A percentile compares a stretch with the other conserved stretches of the same genome.
Conservation (phyloP, 2,329 filamentous ascomycete species). For the Apiospora malaysiana region DNA sequence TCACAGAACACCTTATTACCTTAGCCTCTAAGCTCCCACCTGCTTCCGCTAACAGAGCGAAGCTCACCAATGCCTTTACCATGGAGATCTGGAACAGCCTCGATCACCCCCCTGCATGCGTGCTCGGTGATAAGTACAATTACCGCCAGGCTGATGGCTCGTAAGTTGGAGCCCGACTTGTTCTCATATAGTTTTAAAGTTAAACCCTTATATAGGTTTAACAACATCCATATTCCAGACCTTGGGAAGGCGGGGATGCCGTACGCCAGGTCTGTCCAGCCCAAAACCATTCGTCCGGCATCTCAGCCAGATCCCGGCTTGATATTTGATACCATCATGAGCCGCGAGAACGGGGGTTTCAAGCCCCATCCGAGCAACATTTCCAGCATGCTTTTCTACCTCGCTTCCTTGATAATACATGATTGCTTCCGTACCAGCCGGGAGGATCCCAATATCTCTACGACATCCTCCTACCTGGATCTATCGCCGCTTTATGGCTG, state of each 20-base stretch:
- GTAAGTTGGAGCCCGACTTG: background rate
- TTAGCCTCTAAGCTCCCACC: constrained; percentile 20
- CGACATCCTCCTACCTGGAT: constrained; percentile 76
- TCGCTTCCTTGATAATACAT: constrained; percentile 72
- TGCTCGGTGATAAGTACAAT: constrained; percentile 20
- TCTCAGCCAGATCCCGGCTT: constrained; percentile 68
- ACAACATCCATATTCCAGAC: constrained; percentile 67
- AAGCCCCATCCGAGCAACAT: constrained; percentile 73
- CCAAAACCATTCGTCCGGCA: constrained; percentile 60
- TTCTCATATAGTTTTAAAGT: background rate
- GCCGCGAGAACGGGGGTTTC: constrained; percentile 55
- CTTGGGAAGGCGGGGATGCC: constrained; percentile 70
- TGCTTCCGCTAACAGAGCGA: constrained; percentile 10
- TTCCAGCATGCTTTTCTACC: constrained; percentile 76
- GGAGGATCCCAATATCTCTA: constrained; percentile 45
- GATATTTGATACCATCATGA: constrained; percentile 72
- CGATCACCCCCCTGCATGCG: constrained; percentile 22
- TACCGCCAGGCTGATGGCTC: constrained; percentile 26
- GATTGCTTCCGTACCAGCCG: constrained; percentile 23
- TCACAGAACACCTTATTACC: constrained; percentile 20
- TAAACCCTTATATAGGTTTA: constrained; percentile 33
- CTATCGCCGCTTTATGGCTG: constrained; percentile 75
- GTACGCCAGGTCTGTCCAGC: constrained; percentile 71
- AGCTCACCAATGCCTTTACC: constrained; percentile 23
- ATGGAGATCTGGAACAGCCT: constrained; percentile 24